These are phyloP conservation scores for Hyphopichia wangnamkhiaoensis DNA, from an alignment of 1,139 yeast genomes.

Conservation along the genomic window DNA sequence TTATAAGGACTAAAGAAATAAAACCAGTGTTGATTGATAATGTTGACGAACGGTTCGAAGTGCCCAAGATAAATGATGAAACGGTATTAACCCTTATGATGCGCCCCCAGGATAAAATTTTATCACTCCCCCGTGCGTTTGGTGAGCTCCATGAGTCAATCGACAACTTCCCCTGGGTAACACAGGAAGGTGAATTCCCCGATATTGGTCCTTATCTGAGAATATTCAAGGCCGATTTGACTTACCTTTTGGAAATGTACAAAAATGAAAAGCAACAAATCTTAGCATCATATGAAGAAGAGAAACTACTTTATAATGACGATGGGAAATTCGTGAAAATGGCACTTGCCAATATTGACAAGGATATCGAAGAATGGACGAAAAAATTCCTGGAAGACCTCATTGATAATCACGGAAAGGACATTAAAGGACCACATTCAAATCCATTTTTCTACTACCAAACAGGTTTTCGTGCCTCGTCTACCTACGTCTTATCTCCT, in stretches of 20 bases:
- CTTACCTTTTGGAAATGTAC: constrained; percentile 54
- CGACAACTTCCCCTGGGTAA: constrained; percentile 35
- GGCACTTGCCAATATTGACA: constrained; percentile 60
- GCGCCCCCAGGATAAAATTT: constrained; percentile 58
- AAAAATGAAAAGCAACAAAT: constrained; percentile 58
- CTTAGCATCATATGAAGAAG: constrained; percentile 50
- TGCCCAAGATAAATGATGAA: constrained; percentile 63
- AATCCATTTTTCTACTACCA: constrained; percentile 50
- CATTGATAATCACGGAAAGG: neutral
- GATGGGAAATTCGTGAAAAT: constrained; percentile 55
- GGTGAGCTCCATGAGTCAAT: constrained; percentile 25
- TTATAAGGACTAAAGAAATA: constrained; percentile 58
- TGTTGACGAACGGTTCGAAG: constrained; percentile 57
- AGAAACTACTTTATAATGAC: constrained; percentile 59
- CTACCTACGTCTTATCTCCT: constrained; percentile 70
- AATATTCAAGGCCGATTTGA: constrained; percentile 62
- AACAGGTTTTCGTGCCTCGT: constrained; percentile 67
- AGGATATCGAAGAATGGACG: constrained; percentile 41
- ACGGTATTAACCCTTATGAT: constrained; percentile 70
- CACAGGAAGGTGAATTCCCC: constrained; percentile 16
- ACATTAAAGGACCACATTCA: neutral
- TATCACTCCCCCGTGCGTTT: constrained; percentile 62
- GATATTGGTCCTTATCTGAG: constrained; percentile 44
- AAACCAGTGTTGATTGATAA: constrained; percentile 69
- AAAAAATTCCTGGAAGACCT: constrained; percentile 12